These are phyloP conservation scores for Didymella keratinophila DNA, from an alignment of 2,329 filamentous ascomycete species.

Conservation along the genomic window DNA sequence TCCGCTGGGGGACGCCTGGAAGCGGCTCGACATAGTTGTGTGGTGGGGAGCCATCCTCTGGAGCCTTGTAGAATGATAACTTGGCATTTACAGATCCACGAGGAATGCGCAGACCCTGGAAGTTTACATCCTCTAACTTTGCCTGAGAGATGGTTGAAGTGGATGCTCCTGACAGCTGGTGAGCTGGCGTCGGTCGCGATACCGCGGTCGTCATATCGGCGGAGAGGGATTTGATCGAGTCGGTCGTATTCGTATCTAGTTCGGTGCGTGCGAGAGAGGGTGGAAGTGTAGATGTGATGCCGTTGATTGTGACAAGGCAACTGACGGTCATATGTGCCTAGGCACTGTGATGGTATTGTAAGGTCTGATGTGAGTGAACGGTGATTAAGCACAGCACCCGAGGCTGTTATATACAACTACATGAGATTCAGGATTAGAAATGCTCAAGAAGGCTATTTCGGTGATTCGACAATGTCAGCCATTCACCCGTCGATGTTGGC, in stretches of 20 bases:
- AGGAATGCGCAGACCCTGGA: constrained; percentile 41
- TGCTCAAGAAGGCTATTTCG: constrained; percentile 22
- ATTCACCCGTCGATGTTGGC: constrained; percentile 20
- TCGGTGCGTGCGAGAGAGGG: constrained; percentile 10
- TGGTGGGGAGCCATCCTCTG: constrained; percentile 39
- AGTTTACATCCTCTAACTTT: constrained; percentile 40
- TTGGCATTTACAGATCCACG: constrained; percentile 38
- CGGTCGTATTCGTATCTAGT: not conserved
- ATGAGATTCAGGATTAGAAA: constrained; percentile 39
- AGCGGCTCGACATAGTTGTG: constrained; percentile 67
- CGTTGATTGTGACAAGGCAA: constrained; percentile 11
- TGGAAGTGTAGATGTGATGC: constrained; percentile 8
- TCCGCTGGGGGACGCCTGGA: constrained; percentile 69
- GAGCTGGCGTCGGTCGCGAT: constrained; percentile 52
- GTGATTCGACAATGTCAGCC: constrained; percentile 9
- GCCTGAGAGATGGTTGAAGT: constrained; percentile 36
- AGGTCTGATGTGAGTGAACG: constrained; percentile 5
- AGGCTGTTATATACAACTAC: constrained; percentile 32
- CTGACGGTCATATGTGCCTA: constrained; percentile 7
- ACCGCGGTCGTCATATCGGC: constrained; percentile 55
- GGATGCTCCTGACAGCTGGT: constrained; percentile 46
- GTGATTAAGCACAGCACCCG: constrained; percentile 7
- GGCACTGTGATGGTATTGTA: not conserved
- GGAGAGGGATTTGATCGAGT: not conserved
- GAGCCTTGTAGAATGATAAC: constrained; percentile 41